Percentiles rank a stretch among this genome's conserved stretches.
phyloP scores from a whole-genome alignment of 2,329 filamentous ascomycete genomes.

The Cladosporium sp. region DNA sequence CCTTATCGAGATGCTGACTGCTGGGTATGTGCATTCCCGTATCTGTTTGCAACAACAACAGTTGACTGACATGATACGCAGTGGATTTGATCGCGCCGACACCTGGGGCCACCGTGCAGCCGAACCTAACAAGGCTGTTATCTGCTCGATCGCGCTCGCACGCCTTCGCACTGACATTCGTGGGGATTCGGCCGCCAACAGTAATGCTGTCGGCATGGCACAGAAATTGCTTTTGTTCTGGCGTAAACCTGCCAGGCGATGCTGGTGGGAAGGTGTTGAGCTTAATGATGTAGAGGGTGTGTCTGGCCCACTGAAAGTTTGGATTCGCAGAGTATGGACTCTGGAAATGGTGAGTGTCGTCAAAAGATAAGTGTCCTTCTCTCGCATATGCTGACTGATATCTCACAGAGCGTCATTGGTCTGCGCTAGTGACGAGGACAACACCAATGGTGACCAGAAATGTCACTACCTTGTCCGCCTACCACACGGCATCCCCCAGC shows the following conservation, averaged over 20 bases:
- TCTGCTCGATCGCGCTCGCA: conserved; percentile 91
- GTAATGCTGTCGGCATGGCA: conserved; percentile 87
- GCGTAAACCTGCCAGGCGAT: conserved; percentile 91
- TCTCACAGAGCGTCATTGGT: conserved; percentile 28
- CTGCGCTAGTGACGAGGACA: conserved; percentile 19
- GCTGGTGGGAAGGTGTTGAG: conserved; percentile 99
- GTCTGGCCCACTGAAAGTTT: conserved; percentile 89
- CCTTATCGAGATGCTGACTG: conserved; percentile 98
- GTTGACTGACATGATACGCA: conserved; percentile 36
- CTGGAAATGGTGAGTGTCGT: conserved; percentile 73
- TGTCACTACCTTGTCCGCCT: neutral
- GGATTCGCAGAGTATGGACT: conserved; percentile 97
- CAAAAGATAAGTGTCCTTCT: neutral
- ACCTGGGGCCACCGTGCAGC: conserved; percentile 94
- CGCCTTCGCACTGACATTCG: conserved; percentile 75
- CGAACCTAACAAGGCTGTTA: conserved; percentile 96
- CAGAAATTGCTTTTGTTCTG: conserved; percentile 97
- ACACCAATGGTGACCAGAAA: neutral
- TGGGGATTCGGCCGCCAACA: conserved; percentile 69
- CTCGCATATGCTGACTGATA: neutral
- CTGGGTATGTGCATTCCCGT: conserved; percentile 62
- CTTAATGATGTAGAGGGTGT: conserved; percentile 85
- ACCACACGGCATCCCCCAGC: no score
- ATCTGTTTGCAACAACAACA: neutral
- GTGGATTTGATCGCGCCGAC: conserved; percentile 95